These are phyloP conservation scores for Paecilomyces niveus DNA, from an alignment of 2,329 filamentous ascomycete genomes.

Conservation along the genomic window DNA sequence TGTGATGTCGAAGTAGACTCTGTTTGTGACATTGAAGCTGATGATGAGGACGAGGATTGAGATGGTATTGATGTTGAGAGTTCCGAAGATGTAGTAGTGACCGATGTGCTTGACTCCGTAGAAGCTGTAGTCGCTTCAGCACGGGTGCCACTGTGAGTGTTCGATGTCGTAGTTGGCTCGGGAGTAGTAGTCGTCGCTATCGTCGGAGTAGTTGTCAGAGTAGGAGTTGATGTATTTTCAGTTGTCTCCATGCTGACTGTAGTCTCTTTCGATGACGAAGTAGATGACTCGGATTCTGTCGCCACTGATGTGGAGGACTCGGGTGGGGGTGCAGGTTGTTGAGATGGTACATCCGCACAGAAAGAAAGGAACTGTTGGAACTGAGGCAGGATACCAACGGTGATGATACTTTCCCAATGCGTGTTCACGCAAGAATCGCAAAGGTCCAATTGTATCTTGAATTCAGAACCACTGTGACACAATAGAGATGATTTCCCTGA, in stretches of 20 bases:
- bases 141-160: not conserved
- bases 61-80: not conserved
- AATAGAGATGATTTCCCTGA: constrained; percentile 36
- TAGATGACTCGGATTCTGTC: not conserved
- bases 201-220: not conserved
- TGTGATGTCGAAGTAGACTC: not conserved
- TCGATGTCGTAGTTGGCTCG: not conserved
- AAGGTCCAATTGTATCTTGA: not conserved
- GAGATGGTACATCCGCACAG: not conserved
- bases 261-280: not conserved
- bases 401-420: not conserved
- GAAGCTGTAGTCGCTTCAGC: not conserved
- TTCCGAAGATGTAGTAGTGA: not conserved
- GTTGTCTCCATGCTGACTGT: not conserved
- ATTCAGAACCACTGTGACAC: not conserved
- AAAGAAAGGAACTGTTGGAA: not conserved
- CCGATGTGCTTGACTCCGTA: not conserved
- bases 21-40: not conserved
- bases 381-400: not conserved
- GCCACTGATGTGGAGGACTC: not conserved
- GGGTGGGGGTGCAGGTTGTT: not conserved
- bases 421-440: not conserved
- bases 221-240: not conserved
- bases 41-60: not conserved
- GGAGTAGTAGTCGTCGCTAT: not conserved